phyloP scores from a whole-genome alignment of 164 flowering plant species.

The Vitis riparia region DNA sequence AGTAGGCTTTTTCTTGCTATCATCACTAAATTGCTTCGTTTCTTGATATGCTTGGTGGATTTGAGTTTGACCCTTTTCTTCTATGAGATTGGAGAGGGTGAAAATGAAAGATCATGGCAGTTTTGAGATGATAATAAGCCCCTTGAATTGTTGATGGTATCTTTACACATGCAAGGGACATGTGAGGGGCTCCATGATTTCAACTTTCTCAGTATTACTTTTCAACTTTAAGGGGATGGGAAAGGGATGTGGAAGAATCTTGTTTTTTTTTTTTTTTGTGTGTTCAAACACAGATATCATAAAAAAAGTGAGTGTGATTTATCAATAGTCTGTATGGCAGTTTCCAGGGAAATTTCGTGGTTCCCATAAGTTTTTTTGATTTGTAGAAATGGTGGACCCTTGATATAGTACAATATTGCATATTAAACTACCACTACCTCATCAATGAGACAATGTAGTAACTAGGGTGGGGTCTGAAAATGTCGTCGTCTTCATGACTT shows the following conservation, averaged over 20 bases:
- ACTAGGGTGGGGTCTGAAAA: conserved; percentile 13
- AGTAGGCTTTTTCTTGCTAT: no score
- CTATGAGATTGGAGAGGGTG: no score
- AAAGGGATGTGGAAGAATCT: background rate
- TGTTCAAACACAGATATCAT: no score
- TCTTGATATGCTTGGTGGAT: no score
- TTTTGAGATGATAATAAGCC: background rate
- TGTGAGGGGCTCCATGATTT: background rate
- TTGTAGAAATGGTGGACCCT: conserved; percentile 7
- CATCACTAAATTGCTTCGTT: no score
- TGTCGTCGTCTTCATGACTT: conserved; percentile 2
- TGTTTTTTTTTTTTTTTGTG: background rate
- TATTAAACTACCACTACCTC: background rate
- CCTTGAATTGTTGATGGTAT: background rate
- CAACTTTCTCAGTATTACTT: background rate
- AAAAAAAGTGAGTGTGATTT: conserved; percentile 6
- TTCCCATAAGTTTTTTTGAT: background rate
- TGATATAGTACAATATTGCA: background rate
- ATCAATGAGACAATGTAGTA: conserved; percentile 2
- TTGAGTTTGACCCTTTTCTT: no score
- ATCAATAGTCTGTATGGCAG: no score
- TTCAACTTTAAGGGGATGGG: background rate
- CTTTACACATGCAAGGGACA: background rate
- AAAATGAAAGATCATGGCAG: no score
- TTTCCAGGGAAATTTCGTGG: conserved; percentile 1